Evolutionary conservation across 108 stramenopile genomes (phyloP).

Genomic region (Mayamaea pseudoterrestris): DNA sequence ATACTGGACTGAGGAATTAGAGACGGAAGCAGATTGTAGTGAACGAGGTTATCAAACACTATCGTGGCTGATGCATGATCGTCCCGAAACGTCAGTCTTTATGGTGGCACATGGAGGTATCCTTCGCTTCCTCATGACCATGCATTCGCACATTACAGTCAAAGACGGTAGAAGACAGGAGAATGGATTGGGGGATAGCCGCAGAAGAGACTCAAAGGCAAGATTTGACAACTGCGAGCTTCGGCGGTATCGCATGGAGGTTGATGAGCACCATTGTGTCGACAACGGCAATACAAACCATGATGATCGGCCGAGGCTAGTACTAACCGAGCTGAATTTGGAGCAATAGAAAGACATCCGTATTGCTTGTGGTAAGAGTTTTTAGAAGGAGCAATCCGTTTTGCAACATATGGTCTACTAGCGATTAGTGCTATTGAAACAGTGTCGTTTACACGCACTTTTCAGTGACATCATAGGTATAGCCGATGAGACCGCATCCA

Average conservation of each 20-base stretch:
- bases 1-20: constrained; percentile 52
- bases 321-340: too few species aligned
- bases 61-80: constrained; percentile 33
- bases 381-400: too few species aligned
- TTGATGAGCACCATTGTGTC: too few species aligned
- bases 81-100: constrained; percentile 38
- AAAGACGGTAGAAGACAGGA: constrained; percentile 24
- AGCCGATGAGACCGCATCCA: too few species aligned
- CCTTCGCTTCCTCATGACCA: constrained; percentile 43
- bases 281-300: too few species aligned
- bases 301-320: too few species aligned
- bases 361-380: too few species aligned
- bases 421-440: too few species aligned
- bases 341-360: too few species aligned
- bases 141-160: constrained; percentile 34
- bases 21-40: constrained; percentile 35
- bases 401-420: too few species aligned
- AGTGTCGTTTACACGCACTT: too few species aligned
- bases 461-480: too few species aligned
- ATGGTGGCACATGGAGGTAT: constrained; percentile 63
- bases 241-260: constrained; percentile 48
- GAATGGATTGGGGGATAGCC: background rate
- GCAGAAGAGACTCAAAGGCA: constrained; percentile 25
- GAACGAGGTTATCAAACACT: constrained; percentile 60
- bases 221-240: constrained; percentile 78